These are phyloP conservation scores for Apiotrichum brassicae DNA, from an alignment of 1,284 basidiomycete species.

Conservation along the genomic window DNA sequence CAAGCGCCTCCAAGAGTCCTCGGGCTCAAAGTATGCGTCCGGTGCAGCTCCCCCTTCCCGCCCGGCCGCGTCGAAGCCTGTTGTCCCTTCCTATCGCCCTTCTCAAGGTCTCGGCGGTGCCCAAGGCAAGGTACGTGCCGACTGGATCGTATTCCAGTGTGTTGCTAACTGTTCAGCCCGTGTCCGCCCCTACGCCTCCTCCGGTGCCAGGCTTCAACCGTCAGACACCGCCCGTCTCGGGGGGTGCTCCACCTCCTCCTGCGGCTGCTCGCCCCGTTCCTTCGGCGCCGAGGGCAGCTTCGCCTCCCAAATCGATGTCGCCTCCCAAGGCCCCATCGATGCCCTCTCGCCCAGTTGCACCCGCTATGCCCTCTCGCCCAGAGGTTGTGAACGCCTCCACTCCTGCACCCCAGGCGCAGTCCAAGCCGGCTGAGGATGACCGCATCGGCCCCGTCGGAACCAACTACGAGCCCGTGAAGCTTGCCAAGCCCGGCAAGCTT, in stretches of 20 bases:
- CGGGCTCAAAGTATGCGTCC: conserved; percentile 74
- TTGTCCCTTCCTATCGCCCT: conserved; percentile 37
- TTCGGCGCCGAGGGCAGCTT: conserved; percentile 9
- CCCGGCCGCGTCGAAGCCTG: conserved; percentile 20
- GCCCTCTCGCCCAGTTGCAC: conserved; percentile 18
- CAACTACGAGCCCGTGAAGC: conserved; percentile 75
- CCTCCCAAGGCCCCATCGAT: conserved; percentile 18
- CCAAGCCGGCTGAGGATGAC: conserved; percentile 68
- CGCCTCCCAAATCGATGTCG: conserved; percentile 3
- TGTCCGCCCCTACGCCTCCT: conserved; percentile 23
- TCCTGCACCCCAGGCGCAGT: conserved; percentile 38
- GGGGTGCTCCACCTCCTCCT: conserved; percentile 30
- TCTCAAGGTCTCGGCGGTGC: conserved; percentile 41
- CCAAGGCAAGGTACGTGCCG: conserved; percentile 36
- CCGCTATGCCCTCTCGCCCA: conserved; percentile 14
- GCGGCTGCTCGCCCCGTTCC: conserved; percentile 49
- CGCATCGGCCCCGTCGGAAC: conserved; percentile 75
- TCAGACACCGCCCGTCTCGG: conserved; percentile 8
- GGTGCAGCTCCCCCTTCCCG: conserved; percentile 25
- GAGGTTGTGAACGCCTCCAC: conserved; percentile 26
- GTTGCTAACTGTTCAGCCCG: conserved; percentile 20
- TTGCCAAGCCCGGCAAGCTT: conserved; percentile 70
- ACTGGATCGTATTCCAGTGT: no score
- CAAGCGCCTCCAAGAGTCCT: conserved; percentile 80
- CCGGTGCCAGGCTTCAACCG: conserved; percentile 18